A percentile compares a stretch with the other conserved stretches of the same genome.
Evolutionary conservation across 2,329 filamentous ascomycete species (phyloP).

Genomic region (Clarireedia monteithiana): DNA sequence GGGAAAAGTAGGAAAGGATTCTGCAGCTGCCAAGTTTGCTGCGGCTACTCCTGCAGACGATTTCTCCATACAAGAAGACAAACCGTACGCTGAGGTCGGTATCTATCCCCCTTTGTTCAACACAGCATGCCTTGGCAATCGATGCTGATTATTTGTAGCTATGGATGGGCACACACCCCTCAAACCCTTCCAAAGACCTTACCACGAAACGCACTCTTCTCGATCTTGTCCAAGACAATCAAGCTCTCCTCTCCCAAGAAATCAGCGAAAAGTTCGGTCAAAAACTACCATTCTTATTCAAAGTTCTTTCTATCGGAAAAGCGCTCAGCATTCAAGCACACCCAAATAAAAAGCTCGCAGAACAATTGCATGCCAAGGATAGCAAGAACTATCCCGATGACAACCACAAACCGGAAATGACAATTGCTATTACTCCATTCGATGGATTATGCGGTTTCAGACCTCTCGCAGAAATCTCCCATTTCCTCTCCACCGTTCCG

Average conservation of each 20-base stretch:
- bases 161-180: constrained; percentile 99
- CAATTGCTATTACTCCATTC: constrained; percentile 92
- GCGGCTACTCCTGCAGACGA: constrained; percentile 70
- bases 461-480: constrained; percentile 74
- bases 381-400: constrained; percentile 96
- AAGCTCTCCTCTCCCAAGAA: constrained; percentile 67
- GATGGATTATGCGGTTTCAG: constrained; percentile 95
- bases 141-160: constrained; percentile 46
- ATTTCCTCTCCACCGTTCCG: constrained; percentile 60
- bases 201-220: constrained; percentile 76
- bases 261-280: constrained; percentile 68
- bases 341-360: constrained; percentile 89
- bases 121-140: constrained; percentile 30
- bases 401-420: constrained; percentile 99
- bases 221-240: constrained; percentile 81
- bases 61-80: constrained; percentile 74
- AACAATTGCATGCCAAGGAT: constrained; percentile 77
- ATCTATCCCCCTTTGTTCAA: not conserved
- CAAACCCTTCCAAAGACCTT: constrained; percentile 86
- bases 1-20: constrained; percentile 86
- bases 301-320: constrained; percentile 92
- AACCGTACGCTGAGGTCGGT: constrained; percentile 84
- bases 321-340: constrained; percentile 96
- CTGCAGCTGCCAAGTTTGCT: constrained; percentile 83
- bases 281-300: constrained; percentile 94